Percentiles rank a stretch among this genome's conserved stretches.
phyloP scores from a whole-genome alignment of 371 early-diverging fungal genomes.

The Mortierella sp. region DNA sequence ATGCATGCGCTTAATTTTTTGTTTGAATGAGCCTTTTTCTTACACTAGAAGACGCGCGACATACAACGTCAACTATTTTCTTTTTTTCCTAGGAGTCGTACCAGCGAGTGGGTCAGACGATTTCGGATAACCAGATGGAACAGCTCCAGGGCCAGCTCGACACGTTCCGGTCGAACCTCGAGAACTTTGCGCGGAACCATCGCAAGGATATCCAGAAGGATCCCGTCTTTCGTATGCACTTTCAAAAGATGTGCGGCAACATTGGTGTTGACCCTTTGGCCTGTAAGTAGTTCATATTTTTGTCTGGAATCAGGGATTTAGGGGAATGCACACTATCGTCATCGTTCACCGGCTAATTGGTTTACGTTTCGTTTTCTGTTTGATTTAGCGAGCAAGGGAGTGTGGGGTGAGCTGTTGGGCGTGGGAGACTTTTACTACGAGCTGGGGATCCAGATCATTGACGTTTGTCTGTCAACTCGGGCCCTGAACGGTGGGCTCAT shows the following conservation, averaged over 20 bases:
- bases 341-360: no score
- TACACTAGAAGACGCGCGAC: no score
- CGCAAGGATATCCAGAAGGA: constrained; percentile 90
- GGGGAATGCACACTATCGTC: background rate
- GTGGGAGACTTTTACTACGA: constrained; percentile 99
- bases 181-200: constrained; percentile 89
- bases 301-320: background rate
- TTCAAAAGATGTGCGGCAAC: constrained; percentile 93
- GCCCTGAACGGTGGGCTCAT: constrained; percentile 93
- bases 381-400: constrained; percentile 89
- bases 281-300: constrained; percentile 65
- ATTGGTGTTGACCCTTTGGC: constrained; percentile 97
- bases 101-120: constrained; percentile 66
- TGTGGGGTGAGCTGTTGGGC: constrained; percentile 94
- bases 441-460: constrained; percentile 92
- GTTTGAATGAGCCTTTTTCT: no score
- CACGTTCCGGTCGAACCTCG: constrained; percentile 83
- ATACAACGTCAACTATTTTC: no score
- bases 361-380: background rate
- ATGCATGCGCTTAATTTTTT: background rate
- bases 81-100: constrained; percentile 62
- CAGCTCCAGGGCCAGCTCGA: constrained; percentile 81
- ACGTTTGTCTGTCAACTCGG: constrained; percentile 88
- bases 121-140: constrained; percentile 69
- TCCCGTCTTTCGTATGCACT: constrained; percentile 90